Evolutionary conservation across 2,329 filamentous ascomycete species (phyloP).

Genomic region (Fusarium sp.): DNA sequence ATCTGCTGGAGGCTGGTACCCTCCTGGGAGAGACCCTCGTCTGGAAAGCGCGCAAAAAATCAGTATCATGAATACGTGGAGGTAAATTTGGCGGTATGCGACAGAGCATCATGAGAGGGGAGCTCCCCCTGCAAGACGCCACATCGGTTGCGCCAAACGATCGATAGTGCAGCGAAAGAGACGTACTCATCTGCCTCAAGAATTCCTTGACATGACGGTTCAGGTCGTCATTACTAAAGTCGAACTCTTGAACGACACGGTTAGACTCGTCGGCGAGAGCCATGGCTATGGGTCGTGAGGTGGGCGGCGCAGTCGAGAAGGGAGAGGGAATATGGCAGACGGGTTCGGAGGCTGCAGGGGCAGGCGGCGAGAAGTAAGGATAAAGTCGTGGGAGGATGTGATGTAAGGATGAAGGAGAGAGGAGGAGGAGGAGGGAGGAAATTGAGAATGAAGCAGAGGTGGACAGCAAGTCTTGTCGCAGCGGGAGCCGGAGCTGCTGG

Average conservation of each 20-base stretch:
- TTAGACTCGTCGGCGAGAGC: constrained; percentile 77
- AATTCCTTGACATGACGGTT: constrained; percentile 88
- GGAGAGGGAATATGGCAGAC: constrained; percentile 67
- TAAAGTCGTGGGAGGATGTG: constrained; percentile 27
- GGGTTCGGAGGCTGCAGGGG: constrained; percentile 53
- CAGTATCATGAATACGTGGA: constrained; percentile 14
- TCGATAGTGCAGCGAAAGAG: neutral
- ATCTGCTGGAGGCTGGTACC: constrained; percentile 92
- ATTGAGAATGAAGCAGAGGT: constrained; percentile 36
- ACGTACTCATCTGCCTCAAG: constrained; percentile 81
- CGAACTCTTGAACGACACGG: constrained; percentile 86
- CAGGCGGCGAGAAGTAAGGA: constrained; percentile 42
- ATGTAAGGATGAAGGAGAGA: constrained; percentile 20
- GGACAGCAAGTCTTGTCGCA: constrained; percentile 32
- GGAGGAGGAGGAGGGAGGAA: constrained; percentile 44
- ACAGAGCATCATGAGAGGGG: constrained; percentile 20
- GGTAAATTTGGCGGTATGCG: constrained; percentile 13
- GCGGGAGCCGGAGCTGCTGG: constrained; percentile 35
- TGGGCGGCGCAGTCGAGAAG: constrained; percentile 65
- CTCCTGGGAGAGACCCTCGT: constrained; percentile 83
- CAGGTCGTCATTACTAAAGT: constrained; percentile 82
- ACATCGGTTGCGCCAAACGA: constrained; percentile 5
- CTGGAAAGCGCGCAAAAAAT: constrained; percentile 55
- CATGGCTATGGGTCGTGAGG: constrained; percentile 70
- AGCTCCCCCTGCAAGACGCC: constrained; percentile 7